Evolutionary conservation across 148 eudicot species (phyloP), one percentile per base, ranked within the genome.

Genomic region (Nepenthes mirabilis): DNA sequence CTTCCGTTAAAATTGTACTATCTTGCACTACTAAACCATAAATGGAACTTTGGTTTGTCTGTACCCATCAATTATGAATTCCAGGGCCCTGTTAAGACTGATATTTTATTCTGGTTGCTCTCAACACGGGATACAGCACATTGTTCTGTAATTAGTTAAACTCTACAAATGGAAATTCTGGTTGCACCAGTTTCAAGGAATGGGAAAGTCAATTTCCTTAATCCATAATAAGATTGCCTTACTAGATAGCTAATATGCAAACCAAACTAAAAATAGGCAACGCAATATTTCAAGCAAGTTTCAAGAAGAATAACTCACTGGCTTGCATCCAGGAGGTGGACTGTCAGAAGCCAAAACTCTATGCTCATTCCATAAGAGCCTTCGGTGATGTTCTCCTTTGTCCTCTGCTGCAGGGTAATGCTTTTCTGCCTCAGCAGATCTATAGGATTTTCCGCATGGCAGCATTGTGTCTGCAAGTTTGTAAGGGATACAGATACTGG

Each of bases 301-400:
- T 37, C 47, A 56, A 43, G 37, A 23, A 49, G 49, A 56, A 6
- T 2, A 6, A 62, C 71, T 68, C 47, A 85, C 89, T 55, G 47
- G 47, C 36, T 65, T 34, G 77, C 97, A 90, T 2, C 47, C 81
- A 58, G 23, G 34, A 37, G 68, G 1, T 34, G 37, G 7, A 11
- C 43, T 34, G 14, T 52, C 79, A 59, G 65, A 82, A 11, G 78
- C 69, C 72, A 93, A 73, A 55, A 77, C 33, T 60, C 98, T 72
- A 52, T 52, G 91, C 13, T 83, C 79, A 57, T 76, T 6, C 96
- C 90, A 91, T 9, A 91, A 67, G 65, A 88, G 97, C 75, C 88
- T 83, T 13, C 96, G 78, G 36, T 73, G 87, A 56, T 72, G 78
- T 1, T 63, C 77, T 33, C 34, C 60, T 14, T 57, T 64, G n/a